Percentiles rank a stretch among this genome's conserved stretches.
Evolutionary conservation across 345 rosid species (phyloP).

Genomic region (Geranium brycei): DNA sequence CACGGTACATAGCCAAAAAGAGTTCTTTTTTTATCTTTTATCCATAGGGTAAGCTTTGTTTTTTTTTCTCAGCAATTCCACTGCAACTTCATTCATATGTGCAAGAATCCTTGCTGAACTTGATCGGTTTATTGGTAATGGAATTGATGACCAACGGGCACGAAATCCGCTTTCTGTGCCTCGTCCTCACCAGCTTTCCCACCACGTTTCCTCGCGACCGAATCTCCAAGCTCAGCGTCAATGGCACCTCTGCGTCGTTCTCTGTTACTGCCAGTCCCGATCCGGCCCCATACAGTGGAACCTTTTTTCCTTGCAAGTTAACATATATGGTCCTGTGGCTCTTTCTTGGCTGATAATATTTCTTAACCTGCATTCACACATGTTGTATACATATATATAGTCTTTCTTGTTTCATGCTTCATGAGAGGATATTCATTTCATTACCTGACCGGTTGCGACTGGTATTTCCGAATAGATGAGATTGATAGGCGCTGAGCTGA

Average conservation of each 20-base stretch:
- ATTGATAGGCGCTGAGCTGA: conserved; percentile 49
- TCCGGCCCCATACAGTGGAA: conserved; percentile 71
- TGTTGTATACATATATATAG: too few species aligned
- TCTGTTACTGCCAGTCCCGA: conserved; percentile 29
- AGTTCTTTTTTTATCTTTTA: too few species aligned
- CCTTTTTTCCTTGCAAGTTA: conserved; percentile 48
- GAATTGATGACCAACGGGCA: conserved; percentile 54
- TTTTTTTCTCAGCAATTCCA: too few species aligned
- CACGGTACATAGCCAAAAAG: too few species aligned
- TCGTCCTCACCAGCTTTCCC: conserved; percentile 61
- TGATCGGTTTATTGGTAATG: conserved; percentile 37
- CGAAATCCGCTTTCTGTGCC: conserved; percentile 36
- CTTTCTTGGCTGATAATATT: conserved; percentile 63
- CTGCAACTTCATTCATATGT: conserved; percentile 14
- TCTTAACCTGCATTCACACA: conserved; percentile 42
- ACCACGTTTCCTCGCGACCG: conserved; percentile 59
- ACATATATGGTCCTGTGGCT: conserved; percentile 41
- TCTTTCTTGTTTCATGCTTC: too few species aligned
- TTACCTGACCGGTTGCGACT: conserved; percentile 57
- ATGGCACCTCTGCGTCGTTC: conserved; percentile 33
- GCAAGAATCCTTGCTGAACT: conserved; percentile 38
- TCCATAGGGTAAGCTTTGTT: too few species aligned
- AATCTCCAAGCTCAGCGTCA: conserved; percentile 43
- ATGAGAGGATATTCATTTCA: neutral
- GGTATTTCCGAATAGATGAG: conserved; percentile 44